phyloP scores from a whole-genome alignment of 495 filamentous ascomycete genomes.

The Trypethelium eluteriae region DNA sequence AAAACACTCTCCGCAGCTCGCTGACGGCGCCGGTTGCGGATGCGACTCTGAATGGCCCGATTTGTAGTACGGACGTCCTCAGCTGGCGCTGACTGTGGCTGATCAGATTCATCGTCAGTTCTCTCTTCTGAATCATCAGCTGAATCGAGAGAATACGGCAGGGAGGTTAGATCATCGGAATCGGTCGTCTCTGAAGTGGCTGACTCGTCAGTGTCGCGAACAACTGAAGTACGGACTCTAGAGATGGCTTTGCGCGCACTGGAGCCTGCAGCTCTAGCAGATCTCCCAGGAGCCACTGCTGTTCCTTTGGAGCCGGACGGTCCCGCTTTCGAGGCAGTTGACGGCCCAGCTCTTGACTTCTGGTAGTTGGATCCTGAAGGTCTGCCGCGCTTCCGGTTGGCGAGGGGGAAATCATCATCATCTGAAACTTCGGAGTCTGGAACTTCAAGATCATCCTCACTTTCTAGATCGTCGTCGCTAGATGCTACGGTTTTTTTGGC shows the following conservation, averaged over 20 bases:
- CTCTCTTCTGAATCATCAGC: conserved; percentile 11
- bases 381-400: conserved; percentile 8
- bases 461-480: conserved; percentile 21
- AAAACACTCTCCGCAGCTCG: conserved; percentile 22
- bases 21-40: conserved; percentile 15
- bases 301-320: neutral
- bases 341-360: neutral
- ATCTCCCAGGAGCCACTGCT: neutral
- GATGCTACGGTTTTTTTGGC: conserved; percentile 28
- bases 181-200: conserved; percentile 2
- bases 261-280: neutral
- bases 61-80: neutral
- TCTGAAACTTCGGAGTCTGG: conserved; percentile 18
- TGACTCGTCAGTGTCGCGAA: conserved; percentile 13
- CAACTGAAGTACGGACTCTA: neutral
- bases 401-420: conserved; percentile 16
- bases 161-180: neutral
- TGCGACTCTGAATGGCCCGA: neutral
- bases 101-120: neutral
- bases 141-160: neutral
- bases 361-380: neutral
- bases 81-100: neutral
- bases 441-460: conserved; percentile 23
- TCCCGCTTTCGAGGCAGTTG: neutral
- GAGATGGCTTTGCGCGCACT: conserved; percentile 9